Conservation (phyloP, 352 stramenopile species). For the Globisporangium paroecandrum region DNA sequence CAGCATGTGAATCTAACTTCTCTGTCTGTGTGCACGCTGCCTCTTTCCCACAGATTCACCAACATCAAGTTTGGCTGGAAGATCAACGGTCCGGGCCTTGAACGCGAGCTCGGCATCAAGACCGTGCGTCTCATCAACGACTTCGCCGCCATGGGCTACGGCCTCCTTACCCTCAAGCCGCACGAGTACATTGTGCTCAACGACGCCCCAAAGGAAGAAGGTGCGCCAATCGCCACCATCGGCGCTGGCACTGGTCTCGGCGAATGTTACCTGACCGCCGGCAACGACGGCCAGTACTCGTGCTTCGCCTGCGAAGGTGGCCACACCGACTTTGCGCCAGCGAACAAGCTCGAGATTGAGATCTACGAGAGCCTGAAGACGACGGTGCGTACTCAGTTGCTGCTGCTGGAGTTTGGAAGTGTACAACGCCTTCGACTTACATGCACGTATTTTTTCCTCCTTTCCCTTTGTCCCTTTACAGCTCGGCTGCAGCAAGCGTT, state of each 20-base stretch:
- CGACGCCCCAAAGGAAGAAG: conserved; percentile 58
- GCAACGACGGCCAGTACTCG: conserved; percentile 83
- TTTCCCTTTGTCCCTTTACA: conserved; percentile 25
- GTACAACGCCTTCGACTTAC: background rate
- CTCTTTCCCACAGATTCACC: conserved; percentile 66
- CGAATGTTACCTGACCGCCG: conserved; percentile 94
- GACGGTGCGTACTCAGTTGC: conserved; percentile 19
- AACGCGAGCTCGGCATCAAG: conserved; percentile 80
- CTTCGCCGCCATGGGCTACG: conserved; percentile 97
- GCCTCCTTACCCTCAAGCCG: conserved; percentile 92
- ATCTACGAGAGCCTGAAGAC: conserved; percentile 81
- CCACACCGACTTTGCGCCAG: conserved; percentile 94
- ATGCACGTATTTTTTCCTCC: background rate
- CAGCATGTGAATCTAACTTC: background rate
- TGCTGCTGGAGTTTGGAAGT: background rate
- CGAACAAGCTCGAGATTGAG: conserved; percentile 84
- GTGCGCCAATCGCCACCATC: conserved; percentile 93
- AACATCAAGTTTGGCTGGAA: conserved; percentile 92
- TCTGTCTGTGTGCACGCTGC: background rate
- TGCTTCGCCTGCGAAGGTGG: conserved; percentile 93
- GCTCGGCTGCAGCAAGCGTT: conserved; percentile 78
- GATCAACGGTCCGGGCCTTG: conserved; percentile 80
- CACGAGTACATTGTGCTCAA: conserved; percentile 92
- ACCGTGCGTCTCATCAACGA: conserved; percentile 95
- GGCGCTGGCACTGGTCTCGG: conserved; percentile 95